These are phyloP conservation scores for Nemania diffusa DNA, from an alignment of 2,329 filamentous ascomycete species.

Conservation along the genomic window DNA sequence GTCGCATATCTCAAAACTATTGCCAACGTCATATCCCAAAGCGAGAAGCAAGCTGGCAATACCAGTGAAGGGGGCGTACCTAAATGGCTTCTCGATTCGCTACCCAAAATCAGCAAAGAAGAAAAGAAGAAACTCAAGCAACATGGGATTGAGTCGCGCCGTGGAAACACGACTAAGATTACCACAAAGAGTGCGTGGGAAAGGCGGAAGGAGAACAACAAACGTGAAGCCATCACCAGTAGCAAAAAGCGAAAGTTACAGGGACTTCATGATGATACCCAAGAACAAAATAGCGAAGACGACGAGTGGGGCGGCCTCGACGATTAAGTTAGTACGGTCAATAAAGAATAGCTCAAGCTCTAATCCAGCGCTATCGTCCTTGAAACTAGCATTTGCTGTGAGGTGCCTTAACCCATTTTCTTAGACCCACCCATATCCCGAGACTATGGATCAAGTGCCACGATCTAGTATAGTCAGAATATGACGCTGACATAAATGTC, in stretches of 20 bases:
- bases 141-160: slow-evolving; percentile 76
- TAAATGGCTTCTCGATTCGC: slow-evolving; percentile 86
- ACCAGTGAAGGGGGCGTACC: slow-evolving; percentile 70
- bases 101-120: slow-evolving; percentile 85
- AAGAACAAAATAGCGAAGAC: slow-evolving; percentile 44
- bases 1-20: slow-evolving; percentile 89
- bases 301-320: slow-evolving; percentile 63
- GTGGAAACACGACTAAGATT: slow-evolving; percentile 70
- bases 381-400: neutral
- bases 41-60: slow-evolving; percentile 75
- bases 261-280: slow-evolving; percentile 46
- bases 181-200: slow-evolving; percentile 85
- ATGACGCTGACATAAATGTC: too few relatives aligned
- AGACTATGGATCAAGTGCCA: neutral
- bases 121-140: slow-evolving; percentile 85
- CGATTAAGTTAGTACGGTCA: slow-evolving; percentile 46
- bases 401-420: neutral
- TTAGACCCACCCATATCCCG: neutral
- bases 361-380: neutral
- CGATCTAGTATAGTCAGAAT: too few relatives aligned
- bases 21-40: slow-evolving; percentile 88
- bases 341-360: slow-evolving; percentile 1
- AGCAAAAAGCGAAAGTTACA: slow-evolving; percentile 66
- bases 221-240: slow-evolving; percentile 68
- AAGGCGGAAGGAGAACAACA: slow-evolving; percentile 74